phyloP scores from a whole-genome alignment of 805 yeast genomes.

The Candida dendrica region DNA sequence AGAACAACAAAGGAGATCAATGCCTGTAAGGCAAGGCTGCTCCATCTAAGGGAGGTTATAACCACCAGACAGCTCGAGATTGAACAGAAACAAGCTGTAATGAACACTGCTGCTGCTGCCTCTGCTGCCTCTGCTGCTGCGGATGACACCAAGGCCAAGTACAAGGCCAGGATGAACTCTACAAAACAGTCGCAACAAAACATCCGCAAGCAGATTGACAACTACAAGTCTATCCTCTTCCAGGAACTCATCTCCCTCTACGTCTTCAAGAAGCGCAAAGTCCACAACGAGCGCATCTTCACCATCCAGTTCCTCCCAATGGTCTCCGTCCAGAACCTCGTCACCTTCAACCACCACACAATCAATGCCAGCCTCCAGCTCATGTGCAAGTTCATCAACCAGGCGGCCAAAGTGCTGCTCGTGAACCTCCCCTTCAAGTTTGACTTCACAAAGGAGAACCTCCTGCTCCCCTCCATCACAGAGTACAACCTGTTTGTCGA shows the following conservation, averaged over 20 bases:
- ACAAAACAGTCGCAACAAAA: slow-evolving; percentile 8
- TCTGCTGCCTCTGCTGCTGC: too few species aligned
- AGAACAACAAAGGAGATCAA: slow-evolving; percentile 9
- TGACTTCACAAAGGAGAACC: slow-evolving; percentile 1
- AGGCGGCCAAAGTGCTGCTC: slow-evolving; percentile 10
- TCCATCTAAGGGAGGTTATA: background rate
- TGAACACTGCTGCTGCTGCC: background rate
- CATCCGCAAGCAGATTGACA: slow-evolving; percentile 15
- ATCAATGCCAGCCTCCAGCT: slow-evolving; percentile 13
- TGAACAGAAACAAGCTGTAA: background rate
- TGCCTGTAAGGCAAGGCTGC: background rate
- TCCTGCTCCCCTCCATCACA: background rate
- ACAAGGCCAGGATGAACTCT: background rate
- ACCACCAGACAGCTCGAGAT: background rate
- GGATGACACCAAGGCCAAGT: background rate
- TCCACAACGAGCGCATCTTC: slow-evolving; percentile 5
- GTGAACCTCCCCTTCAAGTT: slow-evolving; percentile 11
- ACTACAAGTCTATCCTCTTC: slow-evolving; percentile 14
- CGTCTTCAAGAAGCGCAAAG: slow-evolving; percentile 11
- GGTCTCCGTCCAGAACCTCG: slow-evolving; percentile 8
- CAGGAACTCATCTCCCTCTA: slow-evolving; percentile 19
- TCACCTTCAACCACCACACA: slow-evolving; percentile 11
- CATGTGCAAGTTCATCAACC: slow-evolving; percentile 11
- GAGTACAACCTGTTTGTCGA: slow-evolving; percentile 2
- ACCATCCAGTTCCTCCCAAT: slow-evolving; percentile 18